A percentile compares a stretch with the other conserved stretches of the same genome.
These are phyloP conservation scores for Croton setiger DNA, from an alignment of 441 rosid species.

Conservation along the genomic window DNA sequence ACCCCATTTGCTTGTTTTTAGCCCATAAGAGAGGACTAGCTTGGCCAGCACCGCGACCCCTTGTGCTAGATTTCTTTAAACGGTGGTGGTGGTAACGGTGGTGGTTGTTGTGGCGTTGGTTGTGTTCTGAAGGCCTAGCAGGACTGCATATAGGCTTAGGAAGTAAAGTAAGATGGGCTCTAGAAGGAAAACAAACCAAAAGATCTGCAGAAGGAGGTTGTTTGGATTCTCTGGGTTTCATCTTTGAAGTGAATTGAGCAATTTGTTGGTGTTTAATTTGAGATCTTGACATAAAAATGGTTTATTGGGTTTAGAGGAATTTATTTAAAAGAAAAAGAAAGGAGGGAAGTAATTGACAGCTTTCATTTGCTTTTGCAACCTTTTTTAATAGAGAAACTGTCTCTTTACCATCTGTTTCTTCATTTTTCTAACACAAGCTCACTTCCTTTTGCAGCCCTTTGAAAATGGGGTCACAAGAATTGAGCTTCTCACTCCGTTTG, in stretches of 20 bases:
- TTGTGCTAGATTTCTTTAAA: constrained; percentile 34
- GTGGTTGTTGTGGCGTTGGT: constrained; percentile 25
- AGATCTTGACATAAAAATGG: constrained; percentile 16
- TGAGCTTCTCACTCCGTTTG: constrained; percentile 32
- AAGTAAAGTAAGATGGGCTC: constrained; percentile 60
- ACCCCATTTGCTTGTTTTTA: constrained; percentile 43
- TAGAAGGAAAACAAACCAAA: constrained; percentile 77
- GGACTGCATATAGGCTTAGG: constrained; percentile 73
- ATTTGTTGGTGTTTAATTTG: background rate
- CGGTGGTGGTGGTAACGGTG: constrained; percentile 29
- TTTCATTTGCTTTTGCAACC: constrained; percentile 26
- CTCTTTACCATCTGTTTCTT: constrained; percentile 27
- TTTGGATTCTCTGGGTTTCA: constrained; percentile 67
- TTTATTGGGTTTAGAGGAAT: constrained; percentile 15
- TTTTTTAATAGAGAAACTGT: constrained; percentile 7
- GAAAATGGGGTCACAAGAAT: constrained; percentile 46
- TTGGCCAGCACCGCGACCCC: constrained; percentile 27
- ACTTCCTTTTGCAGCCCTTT: constrained; percentile 27
- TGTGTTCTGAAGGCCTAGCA: constrained; percentile 42
- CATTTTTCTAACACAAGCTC: constrained; percentile 23
- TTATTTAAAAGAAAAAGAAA: constrained; percentile 25
- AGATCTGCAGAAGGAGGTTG: constrained; percentile 70
- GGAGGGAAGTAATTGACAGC: constrained; percentile 34
- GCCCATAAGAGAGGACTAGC: constrained; percentile 72
- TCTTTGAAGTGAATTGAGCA: constrained; percentile 11